Evolutionary conservation across 345 rosid genomes (phyloP).

Genomic region (Populus tremula): DNA sequence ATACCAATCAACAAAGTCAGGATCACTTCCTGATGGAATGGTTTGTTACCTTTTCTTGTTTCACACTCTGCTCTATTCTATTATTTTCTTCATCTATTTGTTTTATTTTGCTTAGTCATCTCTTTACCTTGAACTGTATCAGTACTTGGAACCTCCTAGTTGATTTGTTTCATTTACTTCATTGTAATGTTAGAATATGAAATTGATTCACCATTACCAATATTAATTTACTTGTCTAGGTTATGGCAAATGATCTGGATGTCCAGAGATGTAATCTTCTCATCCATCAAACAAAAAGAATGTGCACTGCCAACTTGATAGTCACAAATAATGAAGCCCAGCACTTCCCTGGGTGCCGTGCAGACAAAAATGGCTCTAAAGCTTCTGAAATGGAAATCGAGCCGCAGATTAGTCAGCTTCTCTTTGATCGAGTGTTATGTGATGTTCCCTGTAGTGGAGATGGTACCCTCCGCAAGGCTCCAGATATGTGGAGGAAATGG

Average conservation of each 20-base stretch:
- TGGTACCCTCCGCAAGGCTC: constrained; percentile 97
- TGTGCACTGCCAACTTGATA: constrained; percentile 90
- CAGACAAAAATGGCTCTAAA: constrained; percentile 31
- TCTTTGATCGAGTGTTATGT: constrained; percentile 88
- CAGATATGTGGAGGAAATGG: constrained; percentile 98
- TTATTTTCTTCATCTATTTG: not conserved
- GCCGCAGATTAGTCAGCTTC: constrained; percentile 47
- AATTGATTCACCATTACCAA: constrained; percentile 7
- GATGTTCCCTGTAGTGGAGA: constrained; percentile 99
- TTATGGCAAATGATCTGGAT: constrained; percentile 92
- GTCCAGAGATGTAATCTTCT: constrained; percentile 97
- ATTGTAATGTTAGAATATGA: not conserved
- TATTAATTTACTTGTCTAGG: constrained; percentile 39
- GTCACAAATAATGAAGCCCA: constrained; percentile 97
- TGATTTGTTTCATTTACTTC: constrained; percentile 7
- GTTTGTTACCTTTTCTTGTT: constrained; percentile 35
- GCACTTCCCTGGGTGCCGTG: constrained; percentile 81
- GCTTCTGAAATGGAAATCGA: constrained; percentile 36
- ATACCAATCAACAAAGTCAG: constrained; percentile 59
- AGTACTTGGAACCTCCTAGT: not conserved
- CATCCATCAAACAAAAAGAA: constrained; percentile 96
- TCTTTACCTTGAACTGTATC: constrained; percentile 1
- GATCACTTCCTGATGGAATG: constrained; percentile 76
- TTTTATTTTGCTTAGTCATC: not conserved
- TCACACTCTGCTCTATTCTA: not conserved